phyloP scores from a whole-genome alignment of 169 alveolate genomes.

The Eimeria falciformis region DNA sequence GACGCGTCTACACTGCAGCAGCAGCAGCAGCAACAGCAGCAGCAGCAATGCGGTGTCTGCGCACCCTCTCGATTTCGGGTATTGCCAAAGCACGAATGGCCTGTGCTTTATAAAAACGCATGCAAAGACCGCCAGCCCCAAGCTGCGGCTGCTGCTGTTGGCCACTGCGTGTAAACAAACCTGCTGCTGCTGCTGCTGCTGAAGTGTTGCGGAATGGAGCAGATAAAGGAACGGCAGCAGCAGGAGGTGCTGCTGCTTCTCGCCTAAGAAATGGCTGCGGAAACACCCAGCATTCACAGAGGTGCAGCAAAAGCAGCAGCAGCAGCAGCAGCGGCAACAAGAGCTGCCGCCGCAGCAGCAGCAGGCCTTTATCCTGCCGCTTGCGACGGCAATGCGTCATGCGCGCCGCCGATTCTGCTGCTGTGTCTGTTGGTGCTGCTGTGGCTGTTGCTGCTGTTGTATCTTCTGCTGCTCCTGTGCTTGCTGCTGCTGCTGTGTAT shows the following conservation, averaged over 20 bases:
- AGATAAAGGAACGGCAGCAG: not conserved
- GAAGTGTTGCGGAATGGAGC: not conserved
- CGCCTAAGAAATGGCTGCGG: not conserved
- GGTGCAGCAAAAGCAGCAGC: slow-evolving; percentile 26
- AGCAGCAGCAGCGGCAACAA: slow-evolving; percentile 42
- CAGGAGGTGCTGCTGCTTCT: slow-evolving; percentile 26
- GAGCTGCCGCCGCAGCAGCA: slow-evolving; percentile 36
- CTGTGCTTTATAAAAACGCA: slow-evolving; percentile 40
- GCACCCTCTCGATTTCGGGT: slow-evolving; percentile 37
- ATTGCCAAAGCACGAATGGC: slow-evolving; percentile 28
- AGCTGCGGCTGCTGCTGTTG: slow-evolving; percentile 47
- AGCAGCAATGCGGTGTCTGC: not conserved
- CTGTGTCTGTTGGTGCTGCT: not conserved
- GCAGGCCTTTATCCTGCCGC: not conserved
- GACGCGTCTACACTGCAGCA: slow-evolving; percentile 19
- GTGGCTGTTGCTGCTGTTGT: too few relatives aligned
- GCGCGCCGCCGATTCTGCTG: not conserved
- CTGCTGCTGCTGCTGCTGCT: slow-evolving; percentile 6
- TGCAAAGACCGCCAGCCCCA: slow-evolving; percentile 18
- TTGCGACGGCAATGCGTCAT: slow-evolving; percentile 8
- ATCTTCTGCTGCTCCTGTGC: not conserved
- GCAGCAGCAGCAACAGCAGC: slow-evolving; percentile 55
- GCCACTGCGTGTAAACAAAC: too few relatives aligned
- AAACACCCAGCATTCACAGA: slow-evolving; percentile 1
- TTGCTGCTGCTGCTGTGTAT: not conserved